Evolutionary conservation across 2,329 filamentous ascomycete genomes (phyloP), one percentile per base, ranked within the genome.

Genomic region (Incumbomyces lentus): DNA sequence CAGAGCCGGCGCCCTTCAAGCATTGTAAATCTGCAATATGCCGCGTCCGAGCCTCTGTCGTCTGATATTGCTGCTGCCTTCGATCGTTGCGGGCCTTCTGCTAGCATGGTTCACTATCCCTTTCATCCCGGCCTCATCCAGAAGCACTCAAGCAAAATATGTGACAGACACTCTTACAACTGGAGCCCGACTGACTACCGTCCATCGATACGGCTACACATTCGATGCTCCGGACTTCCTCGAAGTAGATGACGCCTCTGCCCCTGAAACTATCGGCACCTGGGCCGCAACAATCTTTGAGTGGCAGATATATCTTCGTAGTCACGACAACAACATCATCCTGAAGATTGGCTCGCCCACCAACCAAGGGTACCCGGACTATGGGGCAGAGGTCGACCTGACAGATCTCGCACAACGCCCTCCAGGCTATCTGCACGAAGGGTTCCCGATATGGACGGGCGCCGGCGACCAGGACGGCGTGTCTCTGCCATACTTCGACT

Each of bases 381-480:
- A 32, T 6, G 40, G 40, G 6, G 18, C 26, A 2, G 30, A 17
- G 14, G 13, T 42, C 40, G 30, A 42, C 29, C 19, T 42, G 29
- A 33, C 29, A 12, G 26, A 33, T 14, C 6, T 18, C 6, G 29
- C 29, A 6, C 11, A 8, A 12, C 8, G 26, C 6, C 6, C 26
- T 31, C 40, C 40, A 33, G 11, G 40, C 4, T 42, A 18, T 32
- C 12, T 33, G 13, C n/a, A 31, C 14, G 40, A 42, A 13, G 29
- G 16, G 6, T 8, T 22, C 3, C 18, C 16, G n/a, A 42, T 42
- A 10, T 33, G 40, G 26, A 33, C 40, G 12, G 10, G n/a, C 19
- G 40, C 40, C 12, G 40, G 40, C 16, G 40, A 42, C 16, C 40
- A 42, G 29, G 40, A 42, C 12, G 40, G 40, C 2, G 16, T 42